These are phyloP conservation scores for Phragmites australis DNA, from an alignment of 176 grass and related monocot species.

Conservation along the genomic window DNA sequence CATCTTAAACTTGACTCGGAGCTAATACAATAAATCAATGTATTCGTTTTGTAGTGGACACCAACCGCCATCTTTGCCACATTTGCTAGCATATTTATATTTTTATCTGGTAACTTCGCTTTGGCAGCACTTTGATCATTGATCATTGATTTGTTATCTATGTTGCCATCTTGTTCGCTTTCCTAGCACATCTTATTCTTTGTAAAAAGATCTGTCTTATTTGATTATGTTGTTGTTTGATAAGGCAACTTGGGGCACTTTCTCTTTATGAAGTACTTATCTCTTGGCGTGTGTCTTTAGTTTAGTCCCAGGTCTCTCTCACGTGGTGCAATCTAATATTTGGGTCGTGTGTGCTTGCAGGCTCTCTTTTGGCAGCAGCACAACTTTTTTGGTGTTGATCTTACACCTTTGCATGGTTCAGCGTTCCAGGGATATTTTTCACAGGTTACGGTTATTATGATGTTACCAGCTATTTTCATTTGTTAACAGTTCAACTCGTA, in stretches of 20 bases:
- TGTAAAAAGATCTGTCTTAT: slow-evolving; percentile 2
- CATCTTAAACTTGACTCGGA: too few species aligned
- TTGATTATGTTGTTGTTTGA: not conserved
- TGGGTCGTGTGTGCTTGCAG: slow-evolving; percentile 47
- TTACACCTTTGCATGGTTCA: slow-evolving; percentile 81
- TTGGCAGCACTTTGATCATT: not conserved
- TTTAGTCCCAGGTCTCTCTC: slow-evolving; percentile 28
- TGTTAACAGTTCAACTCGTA: slow-evolving; percentile 11
- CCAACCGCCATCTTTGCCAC: not conserved
- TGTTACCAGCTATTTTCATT: not conserved
- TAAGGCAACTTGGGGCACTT: not conserved
- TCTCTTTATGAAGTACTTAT: not conserved
- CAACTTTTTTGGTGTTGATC: slow-evolving; percentile 99
- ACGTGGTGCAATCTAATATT: slow-evolving; percentile 25
- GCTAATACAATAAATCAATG: not conserved
- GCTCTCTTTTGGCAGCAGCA: slow-evolving; percentile 98
- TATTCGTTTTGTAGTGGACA: not conserved
- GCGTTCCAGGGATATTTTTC: slow-evolving; percentile 99
- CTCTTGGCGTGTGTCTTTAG: not conserved
- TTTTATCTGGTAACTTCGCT: not conserved
- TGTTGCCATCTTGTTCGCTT: not conserved
- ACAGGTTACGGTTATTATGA: slow-evolving; percentile 52
- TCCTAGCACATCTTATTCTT: not conserved
- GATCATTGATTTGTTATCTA: not conserved
- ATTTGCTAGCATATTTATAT: not conserved